phyloP scores from a whole-genome alignment of 2,329 filamentous ascomycete genomes.

The Fusarium tupiense region DNA sequence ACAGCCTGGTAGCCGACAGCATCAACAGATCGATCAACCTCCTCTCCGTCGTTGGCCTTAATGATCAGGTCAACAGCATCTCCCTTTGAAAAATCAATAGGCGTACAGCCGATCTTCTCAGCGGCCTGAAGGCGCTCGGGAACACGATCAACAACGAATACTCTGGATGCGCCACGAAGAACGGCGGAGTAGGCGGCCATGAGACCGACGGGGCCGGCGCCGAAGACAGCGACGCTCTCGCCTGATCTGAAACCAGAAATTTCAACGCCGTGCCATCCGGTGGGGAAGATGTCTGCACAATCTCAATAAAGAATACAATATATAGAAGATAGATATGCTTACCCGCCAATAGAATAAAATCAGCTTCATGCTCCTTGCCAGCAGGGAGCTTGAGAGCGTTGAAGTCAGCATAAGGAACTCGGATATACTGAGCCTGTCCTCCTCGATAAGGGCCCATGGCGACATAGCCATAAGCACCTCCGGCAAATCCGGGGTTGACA shows the following conservation, averaged over 20 bases:
- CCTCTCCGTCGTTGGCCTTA: slow-evolving; percentile 65
- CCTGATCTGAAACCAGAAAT: slow-evolving; percentile 68
- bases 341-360: slow-evolving; percentile 63
- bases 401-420: slow-evolving; percentile 74
- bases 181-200: slow-evolving; percentile 73
- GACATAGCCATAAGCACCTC: slow-evolving; percentile 62
- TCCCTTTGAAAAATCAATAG: slow-evolving; percentile 68
- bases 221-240: slow-evolving; percentile 72
- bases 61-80: slow-evolving; percentile 71
- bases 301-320: slow-evolving; percentile 49
- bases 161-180: slow-evolving; percentile 67
- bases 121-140: slow-evolving; percentile 67
- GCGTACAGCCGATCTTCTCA: slow-evolving; percentile 68
- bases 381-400: slow-evolving; percentile 70
- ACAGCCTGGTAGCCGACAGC: slow-evolving; percentile 74
- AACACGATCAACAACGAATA: slow-evolving; percentile 72
- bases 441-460: slow-evolving; percentile 64
- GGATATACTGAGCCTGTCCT: slow-evolving; percentile 70
- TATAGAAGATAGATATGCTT: slow-evolving; percentile 9
- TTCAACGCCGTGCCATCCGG: slow-evolving; percentile 65
- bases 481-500: slow-evolving; percentile 51
- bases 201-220: slow-evolving; percentile 70
- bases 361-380: slow-evolving; percentile 68
- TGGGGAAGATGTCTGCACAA: slow-evolving; percentile 47
- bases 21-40: slow-evolving; percentile 72